Evolutionary conservation across 169 alveolate species (phyloP), one percentile per base, ranked within the genome.

Genomic region (Eimeria acervulina): DNA sequence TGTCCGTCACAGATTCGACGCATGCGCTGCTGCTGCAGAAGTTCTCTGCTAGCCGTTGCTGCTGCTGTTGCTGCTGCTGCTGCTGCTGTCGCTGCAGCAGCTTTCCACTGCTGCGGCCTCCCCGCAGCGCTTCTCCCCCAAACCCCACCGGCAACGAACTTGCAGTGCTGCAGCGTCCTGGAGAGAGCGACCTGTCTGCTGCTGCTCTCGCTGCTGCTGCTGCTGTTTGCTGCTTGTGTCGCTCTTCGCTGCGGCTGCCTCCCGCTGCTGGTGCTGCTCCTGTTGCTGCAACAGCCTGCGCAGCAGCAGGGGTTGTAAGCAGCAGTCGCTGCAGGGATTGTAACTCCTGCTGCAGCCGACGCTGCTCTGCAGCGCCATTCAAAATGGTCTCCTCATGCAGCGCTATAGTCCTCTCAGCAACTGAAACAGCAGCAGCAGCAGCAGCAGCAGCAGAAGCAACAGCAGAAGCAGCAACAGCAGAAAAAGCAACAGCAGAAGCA

Each of bases 31-130:
- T 52, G 80, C 81, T 85, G 59, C 36, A 28, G 59, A 36, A 38
- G 51, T 52, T 44, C 1, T 85, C 81, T 7, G 4, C 51, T 26
- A 21, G 33, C 91, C 59, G 68, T 26, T 83, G 91, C 72, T 83
- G 91, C 91, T 83, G 91, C 74, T 52, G 91, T 51, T 83, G 68
- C 91, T 51, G 91, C 66, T 81, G 90, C 70, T 81, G 91, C 88
- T 78, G 88, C 63, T 78, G 88, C 63, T 83, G 74, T 13, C 91
- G 72, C 44, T 83, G 91, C 91, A 83, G 91, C 91, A n/a, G 91
- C 80, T 55, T 85, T 36, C 93, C 33, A 59, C 31, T 85, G 93
- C 78, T 85, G 80, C 76, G 81, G 33, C 33, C 93, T 15, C 61
- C 81, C 31, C 80, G 78, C n/a, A 28, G 93, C 81, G 44, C 13